Percentiles rank a stretch among this genome's conserved stretches.
phyloP scores from a whole-genome alignment of 495 filamentous ascomycete species.

The Talaromyces trachyspermus region DNA sequence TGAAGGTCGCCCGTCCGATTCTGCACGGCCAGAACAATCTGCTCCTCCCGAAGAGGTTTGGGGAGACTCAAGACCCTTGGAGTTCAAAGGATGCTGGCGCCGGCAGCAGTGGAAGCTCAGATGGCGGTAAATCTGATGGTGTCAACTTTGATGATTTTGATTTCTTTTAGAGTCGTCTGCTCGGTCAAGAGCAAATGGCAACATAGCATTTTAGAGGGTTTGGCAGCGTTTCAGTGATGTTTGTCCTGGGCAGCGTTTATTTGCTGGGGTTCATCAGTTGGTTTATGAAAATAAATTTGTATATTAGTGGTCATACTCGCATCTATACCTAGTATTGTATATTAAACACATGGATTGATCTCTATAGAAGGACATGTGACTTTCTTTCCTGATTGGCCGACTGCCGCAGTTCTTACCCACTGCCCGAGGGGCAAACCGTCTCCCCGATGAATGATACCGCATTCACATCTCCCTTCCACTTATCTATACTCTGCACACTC shows the following conservation, averaged over 20 bases:
- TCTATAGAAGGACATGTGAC: too few species aligned
- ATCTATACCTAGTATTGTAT: too few species aligned
- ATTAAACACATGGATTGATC: too few species aligned
- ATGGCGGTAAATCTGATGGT: conserved; percentile 19
- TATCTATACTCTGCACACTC: too few species aligned
- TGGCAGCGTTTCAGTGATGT: not conserved
- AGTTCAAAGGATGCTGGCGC: conserved; percentile 17
- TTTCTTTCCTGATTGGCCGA: too few species aligned
- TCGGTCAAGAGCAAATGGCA: too few species aligned
- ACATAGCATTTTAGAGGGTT: not conserved
- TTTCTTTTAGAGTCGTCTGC: conserved; percentile 25
- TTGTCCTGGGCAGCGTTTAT: not conserved
- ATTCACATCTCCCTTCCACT: too few species aligned
- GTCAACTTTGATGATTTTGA: conserved; percentile 33
- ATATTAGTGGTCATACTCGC: too few species aligned
- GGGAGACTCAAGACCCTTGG: conserved; percentile 29
- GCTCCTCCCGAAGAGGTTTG: conserved; percentile 23
- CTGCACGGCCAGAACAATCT: conserved; percentile 9
- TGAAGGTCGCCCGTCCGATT: conserved; percentile 14
- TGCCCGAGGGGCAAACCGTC: not conserved
- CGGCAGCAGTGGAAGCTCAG: conserved; percentile 12
- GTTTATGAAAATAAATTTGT: too few species aligned
- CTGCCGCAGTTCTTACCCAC: too few species aligned
- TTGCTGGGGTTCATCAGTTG: too few species aligned
- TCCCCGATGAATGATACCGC: not conserved